phyloP scores from a whole-genome alignment of 352 stramenopile species.

The Phytophthora hybrid region DNA sequence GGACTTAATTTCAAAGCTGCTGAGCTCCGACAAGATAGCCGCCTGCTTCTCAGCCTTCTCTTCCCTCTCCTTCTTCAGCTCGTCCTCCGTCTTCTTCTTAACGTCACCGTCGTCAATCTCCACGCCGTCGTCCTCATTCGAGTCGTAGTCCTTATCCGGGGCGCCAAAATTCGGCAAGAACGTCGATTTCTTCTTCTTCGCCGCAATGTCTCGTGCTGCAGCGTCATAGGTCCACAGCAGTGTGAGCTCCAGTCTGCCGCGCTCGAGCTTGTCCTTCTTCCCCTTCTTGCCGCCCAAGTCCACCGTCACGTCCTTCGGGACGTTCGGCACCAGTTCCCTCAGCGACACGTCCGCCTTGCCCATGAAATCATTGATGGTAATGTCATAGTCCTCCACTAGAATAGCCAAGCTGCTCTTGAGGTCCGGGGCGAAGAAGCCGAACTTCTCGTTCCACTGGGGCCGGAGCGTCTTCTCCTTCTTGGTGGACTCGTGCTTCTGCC shows the following conservation, averaged over 20 bases:
- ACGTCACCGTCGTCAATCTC: conserved; percentile 59
- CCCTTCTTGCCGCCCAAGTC: conserved; percentile 68
- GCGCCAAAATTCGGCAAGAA: conserved; percentile 64
- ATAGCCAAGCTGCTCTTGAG: conserved; percentile 61
- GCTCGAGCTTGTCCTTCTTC: conserved; percentile 75
- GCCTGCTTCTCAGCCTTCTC: conserved; percentile 78
- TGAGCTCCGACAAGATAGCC: conserved; percentile 80
- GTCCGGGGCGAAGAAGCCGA: conserved; percentile 73
- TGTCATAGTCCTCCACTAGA: conserved; percentile 78
- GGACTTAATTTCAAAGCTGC: conserved; percentile 85
- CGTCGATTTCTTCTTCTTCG: conserved; percentile 78
- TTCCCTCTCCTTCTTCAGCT: conserved; percentile 76
- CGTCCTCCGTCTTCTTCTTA: conserved; percentile 70
- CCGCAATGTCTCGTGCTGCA: conserved; percentile 61
- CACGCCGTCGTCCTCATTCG: conserved; percentile 69
- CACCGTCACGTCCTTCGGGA: conserved; percentile 64
- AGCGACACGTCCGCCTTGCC: conserved; percentile 66
- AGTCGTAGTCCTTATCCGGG: conserved; percentile 80
- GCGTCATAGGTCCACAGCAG: conserved; percentile 68
- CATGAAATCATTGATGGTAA: conserved; percentile 87
- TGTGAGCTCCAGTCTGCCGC: conserved; percentile 59
- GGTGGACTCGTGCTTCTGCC: conserved; percentile 84
- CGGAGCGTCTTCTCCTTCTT: conserved; percentile 79
- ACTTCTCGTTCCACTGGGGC: conserved; percentile 86
- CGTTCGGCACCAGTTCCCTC: conserved; percentile 59